Evolutionary conservation across 768 basidiomycete genomes (phyloP).

Genomic region (Xerocomellus chrysenteron): DNA sequence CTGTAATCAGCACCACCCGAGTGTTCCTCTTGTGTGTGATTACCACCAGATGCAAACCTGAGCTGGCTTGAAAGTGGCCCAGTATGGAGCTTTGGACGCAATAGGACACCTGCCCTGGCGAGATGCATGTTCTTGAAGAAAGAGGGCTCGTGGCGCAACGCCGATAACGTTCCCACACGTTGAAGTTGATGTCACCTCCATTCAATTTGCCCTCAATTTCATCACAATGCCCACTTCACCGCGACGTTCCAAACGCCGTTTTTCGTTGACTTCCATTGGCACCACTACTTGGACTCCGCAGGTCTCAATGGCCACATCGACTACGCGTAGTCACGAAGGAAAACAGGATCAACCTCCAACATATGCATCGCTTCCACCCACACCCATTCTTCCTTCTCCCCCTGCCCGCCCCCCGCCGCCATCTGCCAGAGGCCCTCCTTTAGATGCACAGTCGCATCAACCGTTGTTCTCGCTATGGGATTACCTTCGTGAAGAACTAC

Average conservation of each 20-base stretch:
- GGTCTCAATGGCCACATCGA: slow-evolving; percentile 7
- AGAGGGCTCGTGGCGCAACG: neutral
- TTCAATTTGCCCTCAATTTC: neutral
- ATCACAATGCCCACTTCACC: slow-evolving; percentile 32
- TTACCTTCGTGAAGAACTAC: slow-evolving; percentile 82
- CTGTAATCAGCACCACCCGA: slow-evolving; percentile 45
- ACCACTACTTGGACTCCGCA: slow-evolving; percentile 24
- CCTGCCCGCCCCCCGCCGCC: slow-evolving; percentile 28
- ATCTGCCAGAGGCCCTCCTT: slow-evolving; percentile 11
- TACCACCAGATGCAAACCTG: slow-evolving; percentile 44
- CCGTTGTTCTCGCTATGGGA: slow-evolving; percentile 87
- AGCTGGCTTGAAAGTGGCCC: slow-evolving; percentile 34
- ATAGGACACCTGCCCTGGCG: slow-evolving; percentile 37
- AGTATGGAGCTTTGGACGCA: slow-evolving; percentile 34
- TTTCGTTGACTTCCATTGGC: slow-evolving; percentile 29
- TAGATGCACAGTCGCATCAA: slow-evolving; percentile 22
- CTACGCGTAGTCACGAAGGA: slow-evolving; percentile 16
- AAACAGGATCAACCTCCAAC: slow-evolving; percentile 41
- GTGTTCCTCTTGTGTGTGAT: slow-evolving; percentile 42
- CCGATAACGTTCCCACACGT: slow-evolving; percentile 18
- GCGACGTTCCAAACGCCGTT: slow-evolving; percentile 34
- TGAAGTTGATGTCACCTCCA: neutral
- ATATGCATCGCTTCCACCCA: slow-evolving; percentile 74
- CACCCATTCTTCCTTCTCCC: slow-evolving; percentile 59
- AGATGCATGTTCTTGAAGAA: slow-evolving; percentile 26